Evolutionary conservation across 805 yeast genomes (phyloP).

Genomic region (Candida stauntonica): DNA sequence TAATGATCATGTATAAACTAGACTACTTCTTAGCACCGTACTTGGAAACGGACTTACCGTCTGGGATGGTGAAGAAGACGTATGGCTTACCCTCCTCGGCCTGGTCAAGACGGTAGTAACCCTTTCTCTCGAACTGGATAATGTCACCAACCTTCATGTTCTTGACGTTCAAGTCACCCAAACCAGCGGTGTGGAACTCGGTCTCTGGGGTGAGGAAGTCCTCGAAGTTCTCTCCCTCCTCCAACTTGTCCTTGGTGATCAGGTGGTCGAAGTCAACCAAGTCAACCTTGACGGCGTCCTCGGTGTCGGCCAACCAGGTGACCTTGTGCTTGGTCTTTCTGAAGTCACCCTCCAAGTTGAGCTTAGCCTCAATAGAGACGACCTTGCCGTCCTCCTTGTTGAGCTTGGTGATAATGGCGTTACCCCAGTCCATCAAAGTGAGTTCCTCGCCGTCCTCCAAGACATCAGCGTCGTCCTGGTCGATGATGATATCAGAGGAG

Average conservation of each 20-base stretch:
- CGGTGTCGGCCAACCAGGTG: slow-evolving; percentile 89
- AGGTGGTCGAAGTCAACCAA: slow-evolving; percentile 91
- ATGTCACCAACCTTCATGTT: slow-evolving; percentile 79
- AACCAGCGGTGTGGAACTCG: slow-evolving; percentile 72
- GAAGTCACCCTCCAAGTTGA: slow-evolving; percentile 95
- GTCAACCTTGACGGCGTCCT: slow-evolving; percentile 66
- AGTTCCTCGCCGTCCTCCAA: slow-evolving; percentile 83
- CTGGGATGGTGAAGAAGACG: slow-evolving; percentile 90
- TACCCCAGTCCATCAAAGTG: slow-evolving; percentile 99
- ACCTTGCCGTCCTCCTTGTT: slow-evolving; percentile 56
- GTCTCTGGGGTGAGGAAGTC: slow-evolving; percentile 87
- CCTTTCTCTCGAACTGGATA: slow-evolving; percentile 95
- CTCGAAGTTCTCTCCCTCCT: slow-evolving; percentile 90
- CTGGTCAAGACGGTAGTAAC: slow-evolving; percentile 81
- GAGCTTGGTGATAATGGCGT: slow-evolving; percentile 72
- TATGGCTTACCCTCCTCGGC: slow-evolving; percentile 57
- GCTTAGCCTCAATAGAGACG: slow-evolving; percentile 63
- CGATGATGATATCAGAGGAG: slow-evolving; percentile 62
- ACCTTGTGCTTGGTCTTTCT: slow-evolving; percentile 91
- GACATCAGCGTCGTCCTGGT: slow-evolving; percentile 79
- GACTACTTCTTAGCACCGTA: slow-evolving; percentile 43
- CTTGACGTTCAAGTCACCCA: slow-evolving; percentile 76
- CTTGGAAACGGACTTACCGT: slow-evolving; percentile 78
- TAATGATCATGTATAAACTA: not conserved
- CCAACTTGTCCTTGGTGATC: slow-evolving; percentile 91